phyloP scores from a whole-genome alignment of 2,329 filamentous ascomycete species.

The Pezicula radicicola region DNA sequence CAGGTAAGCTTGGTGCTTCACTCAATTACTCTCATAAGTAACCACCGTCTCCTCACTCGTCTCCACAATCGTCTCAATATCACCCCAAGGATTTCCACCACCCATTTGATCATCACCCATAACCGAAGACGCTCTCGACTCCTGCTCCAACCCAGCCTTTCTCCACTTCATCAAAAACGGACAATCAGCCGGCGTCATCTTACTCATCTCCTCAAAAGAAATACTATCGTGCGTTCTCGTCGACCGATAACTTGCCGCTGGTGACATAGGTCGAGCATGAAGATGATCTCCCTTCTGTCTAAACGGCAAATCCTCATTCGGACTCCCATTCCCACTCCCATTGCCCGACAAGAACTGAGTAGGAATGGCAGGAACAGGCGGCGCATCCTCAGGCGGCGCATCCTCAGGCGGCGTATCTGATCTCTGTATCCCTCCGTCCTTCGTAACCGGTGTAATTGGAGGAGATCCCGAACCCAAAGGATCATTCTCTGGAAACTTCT shows the following conservation, averaged over 20 bases:
- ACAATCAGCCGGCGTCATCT: constrained; percentile 6
- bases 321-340: neutral
- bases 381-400: too few relatives aligned
- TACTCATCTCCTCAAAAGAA: constrained; percentile 8
- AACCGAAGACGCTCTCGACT: neutral
- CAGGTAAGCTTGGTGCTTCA: too few relatives aligned
- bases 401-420: too few relatives aligned
- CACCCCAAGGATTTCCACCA: neutral
- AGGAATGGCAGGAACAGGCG: too few relatives aligned
- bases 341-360: too few relatives aligned
- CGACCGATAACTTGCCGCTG: neutral
- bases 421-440: too few relatives aligned
- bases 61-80: neutral
- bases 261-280: neutral
- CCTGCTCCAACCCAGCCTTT: neutral
- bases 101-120: neutral
- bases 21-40: too few relatives aligned
- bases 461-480: neutral
- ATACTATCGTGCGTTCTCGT: neutral
- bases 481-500: neutral
- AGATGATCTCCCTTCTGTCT: neutral
- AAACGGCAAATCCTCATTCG: neutral
- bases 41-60: neutral
- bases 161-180: constrained; percentile 9
- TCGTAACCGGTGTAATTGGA: too few relatives aligned